These are phyloP conservation scores for Hericium coralloides DNA, from an alignment of 768 basidiomycete species.

Conservation along the genomic window DNA sequence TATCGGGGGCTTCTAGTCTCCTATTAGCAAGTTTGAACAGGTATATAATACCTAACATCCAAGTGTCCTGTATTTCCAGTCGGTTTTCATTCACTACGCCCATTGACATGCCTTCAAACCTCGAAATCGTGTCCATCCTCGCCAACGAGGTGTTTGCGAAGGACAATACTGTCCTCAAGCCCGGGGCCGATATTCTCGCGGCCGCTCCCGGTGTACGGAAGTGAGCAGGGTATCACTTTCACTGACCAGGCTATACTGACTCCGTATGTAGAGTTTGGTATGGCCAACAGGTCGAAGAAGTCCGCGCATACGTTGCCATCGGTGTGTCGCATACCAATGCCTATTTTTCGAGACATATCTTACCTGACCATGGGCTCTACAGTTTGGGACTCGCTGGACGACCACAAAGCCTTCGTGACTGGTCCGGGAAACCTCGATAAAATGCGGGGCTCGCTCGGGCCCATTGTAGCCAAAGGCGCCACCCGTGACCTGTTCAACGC, in stretches of 20 bases:
- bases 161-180: neutral
- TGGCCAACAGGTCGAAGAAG: neutral
- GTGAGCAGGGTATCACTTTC: neutral
- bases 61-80: no score
- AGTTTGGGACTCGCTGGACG: neutral
- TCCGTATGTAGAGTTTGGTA: neutral
- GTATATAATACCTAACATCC: no score
- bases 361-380: neutral
- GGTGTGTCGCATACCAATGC: neutral
- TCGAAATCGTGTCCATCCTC: neutral
- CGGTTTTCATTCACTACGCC: no score
- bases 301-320: neutral
- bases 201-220: neutral
- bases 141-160: neutral
- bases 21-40: no score
- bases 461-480: neutral
- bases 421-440: neutral
- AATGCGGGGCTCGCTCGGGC: neutral
- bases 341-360: neutral
- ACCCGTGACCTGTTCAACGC: neutral
- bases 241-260: no score
- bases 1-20: no score
- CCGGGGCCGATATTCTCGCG: neutral
- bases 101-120: neutral
- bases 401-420: neutral